Percentiles rank a stretch among this genome's conserved stretches.
Evolutionary conservation across 179 eudicot species (phyloP).

Genomic region (Gypsophila paniculata): DNA sequence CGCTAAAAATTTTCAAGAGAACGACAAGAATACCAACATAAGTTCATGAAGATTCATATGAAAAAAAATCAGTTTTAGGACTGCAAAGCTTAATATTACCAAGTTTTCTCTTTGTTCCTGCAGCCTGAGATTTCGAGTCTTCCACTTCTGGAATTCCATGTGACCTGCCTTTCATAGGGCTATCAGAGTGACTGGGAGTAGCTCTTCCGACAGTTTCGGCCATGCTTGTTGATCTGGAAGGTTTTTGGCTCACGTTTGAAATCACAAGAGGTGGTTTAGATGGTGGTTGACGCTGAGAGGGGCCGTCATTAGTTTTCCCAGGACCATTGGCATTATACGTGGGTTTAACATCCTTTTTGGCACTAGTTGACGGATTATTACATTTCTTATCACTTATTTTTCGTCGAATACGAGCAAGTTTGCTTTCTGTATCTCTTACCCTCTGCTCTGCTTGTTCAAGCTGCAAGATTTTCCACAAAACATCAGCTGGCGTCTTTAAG

Average conservation of each 20-base stretch:
- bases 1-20: conserved; percentile 12
- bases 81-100: conserved; percentile 38
- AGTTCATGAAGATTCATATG: background rate
- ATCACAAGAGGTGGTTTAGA: conserved; percentile 58
- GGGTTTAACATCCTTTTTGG: conserved; percentile 34
- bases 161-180: conserved; percentile 38
- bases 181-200: conserved; percentile 28
- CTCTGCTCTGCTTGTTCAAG: conserved; percentile 66
- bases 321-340: conserved; percentile 50
- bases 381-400: conserved; percentile 30
- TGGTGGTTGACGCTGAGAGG: conserved; percentile 37
- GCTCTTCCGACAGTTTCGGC: conserved; percentile 35
- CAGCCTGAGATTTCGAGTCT: conserved; percentile 38
- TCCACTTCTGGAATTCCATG: conserved; percentile 33
- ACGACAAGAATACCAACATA: conserved; percentile 3
- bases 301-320: conserved; percentile 26
- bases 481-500: conserved; percentile 14
- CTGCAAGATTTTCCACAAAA: conserved; percentile 36
- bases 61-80: conserved; percentile 18
- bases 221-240: conserved; percentile 32
- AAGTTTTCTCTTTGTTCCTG: conserved; percentile 61
- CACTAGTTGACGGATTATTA: conserved; percentile 26
- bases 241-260: conserved; percentile 37
- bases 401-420: conserved; percentile 61
- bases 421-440: conserved; percentile 53